Evolutionary conservation across 192 early-diverging fungal species (phyloP).

Genomic region (Backusella australiensis): DNA sequence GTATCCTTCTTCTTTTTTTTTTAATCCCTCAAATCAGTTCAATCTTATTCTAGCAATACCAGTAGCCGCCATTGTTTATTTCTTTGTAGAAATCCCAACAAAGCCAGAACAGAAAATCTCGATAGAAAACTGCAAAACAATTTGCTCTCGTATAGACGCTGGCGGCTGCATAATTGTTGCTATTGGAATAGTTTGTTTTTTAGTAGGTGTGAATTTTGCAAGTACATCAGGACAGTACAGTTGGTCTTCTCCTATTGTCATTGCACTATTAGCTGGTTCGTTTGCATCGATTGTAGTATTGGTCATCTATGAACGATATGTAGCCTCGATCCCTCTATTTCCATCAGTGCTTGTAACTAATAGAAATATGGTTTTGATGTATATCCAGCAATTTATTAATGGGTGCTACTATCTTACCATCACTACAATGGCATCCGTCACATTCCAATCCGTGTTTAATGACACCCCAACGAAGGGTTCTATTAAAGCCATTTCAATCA

Average conservation of each 20-base stretch:
- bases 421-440: neutral
- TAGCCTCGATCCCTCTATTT: neutral
- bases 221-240: neutral
- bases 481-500: neutral
- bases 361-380: neutral
- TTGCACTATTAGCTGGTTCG: neutral
- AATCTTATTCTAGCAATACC: no score
- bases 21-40: no score
- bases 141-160: neutral
- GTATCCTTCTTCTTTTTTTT: no score
- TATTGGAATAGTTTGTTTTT: neutral
- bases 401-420: neutral
- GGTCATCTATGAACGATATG: neutral
- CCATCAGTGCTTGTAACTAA: neutral
- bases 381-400: neutral
- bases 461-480: neutral
- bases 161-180: neutral
- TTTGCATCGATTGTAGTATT: neutral
- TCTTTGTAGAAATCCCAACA: no score
- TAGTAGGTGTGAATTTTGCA: neutral
- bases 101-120: no score
- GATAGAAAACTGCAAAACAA: no score
- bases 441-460: neutral
- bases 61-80: no score
- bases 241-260: neutral